phyloP scores from a whole-genome alignment of 164 flowering plant species.

The Euptelea pleiosperma region DNA sequence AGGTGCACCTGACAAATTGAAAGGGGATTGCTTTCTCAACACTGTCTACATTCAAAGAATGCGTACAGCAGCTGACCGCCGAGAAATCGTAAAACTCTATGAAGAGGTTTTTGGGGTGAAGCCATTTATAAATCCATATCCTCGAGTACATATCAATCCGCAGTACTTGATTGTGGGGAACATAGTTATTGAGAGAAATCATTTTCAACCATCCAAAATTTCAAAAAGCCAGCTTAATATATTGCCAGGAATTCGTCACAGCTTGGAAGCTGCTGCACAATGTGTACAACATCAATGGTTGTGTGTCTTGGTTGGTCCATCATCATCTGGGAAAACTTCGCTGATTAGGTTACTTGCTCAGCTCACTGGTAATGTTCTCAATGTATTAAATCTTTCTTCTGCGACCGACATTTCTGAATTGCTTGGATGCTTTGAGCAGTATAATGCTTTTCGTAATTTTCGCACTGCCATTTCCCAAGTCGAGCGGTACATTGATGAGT shows the following conservation, averaged over 20 bases:
- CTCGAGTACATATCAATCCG: constrained; percentile 57
- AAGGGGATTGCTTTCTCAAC: constrained; percentile 57
- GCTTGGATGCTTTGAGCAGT: constrained; percentile 96
- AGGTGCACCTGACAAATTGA: constrained; percentile 56
- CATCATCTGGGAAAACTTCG: constrained; percentile 94
- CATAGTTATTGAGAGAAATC: constrained; percentile 43
- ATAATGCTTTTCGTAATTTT: constrained; percentile 61
- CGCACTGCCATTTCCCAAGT: constrained; percentile 49
- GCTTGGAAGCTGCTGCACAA: constrained; percentile 72
- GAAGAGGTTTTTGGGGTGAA: constrained; percentile 64
- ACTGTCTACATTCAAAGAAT: constrained; percentile 79
- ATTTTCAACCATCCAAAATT: constrained; percentile 30
- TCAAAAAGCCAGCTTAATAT: constrained; percentile 45
- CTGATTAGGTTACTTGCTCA: constrained; percentile 73
- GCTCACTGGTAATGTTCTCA: constrained; percentile 78
- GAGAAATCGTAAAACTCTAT: constrained; percentile 58
- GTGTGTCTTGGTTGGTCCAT: constrained; percentile 82
- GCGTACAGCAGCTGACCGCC: constrained; percentile 81
- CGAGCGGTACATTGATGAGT: constrained; percentile 56
- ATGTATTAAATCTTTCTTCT: constrained; percentile 82
- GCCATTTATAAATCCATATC: constrained; percentile 60
- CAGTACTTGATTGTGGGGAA: constrained; percentile 52
- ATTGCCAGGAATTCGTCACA: constrained; percentile 65
- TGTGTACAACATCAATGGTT: constrained; percentile 73
- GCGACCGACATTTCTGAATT: constrained; percentile 91